Percentiles rank a stretch among this genome's conserved stretches.
These are phyloP conservation scores for Acacia confusa DNA, from an alignment of 306 rosid species.

Conservation along the genomic window DNA sequence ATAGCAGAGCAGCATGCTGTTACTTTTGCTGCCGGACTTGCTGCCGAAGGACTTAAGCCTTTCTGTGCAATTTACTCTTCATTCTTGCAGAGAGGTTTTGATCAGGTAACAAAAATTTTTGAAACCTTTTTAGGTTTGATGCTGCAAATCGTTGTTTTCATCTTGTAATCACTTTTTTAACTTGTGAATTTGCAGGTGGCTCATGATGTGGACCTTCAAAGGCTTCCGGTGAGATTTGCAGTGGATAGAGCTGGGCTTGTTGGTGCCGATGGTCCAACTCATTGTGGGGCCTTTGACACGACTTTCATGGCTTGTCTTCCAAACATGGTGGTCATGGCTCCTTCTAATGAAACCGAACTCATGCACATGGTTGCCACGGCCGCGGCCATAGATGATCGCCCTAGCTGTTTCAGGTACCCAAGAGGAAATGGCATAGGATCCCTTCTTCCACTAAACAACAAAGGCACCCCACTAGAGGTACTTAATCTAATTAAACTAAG, in stretches of 20 bases:
- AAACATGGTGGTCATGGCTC: conserved; percentile 61
- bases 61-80: conserved; percentile 60
- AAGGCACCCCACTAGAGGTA: conserved; percentile 48
- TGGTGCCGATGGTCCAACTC: conserved; percentile 62
- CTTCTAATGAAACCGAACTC: conserved; percentile 49
- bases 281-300: conserved; percentile 57
- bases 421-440: conserved; percentile 53
- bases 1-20: conserved; percentile 63
- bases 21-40: conserved; percentile 57
- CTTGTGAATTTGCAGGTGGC: conserved; percentile 20
- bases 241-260: conserved; percentile 57
- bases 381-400: conserved; percentile 47
- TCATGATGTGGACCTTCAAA: conserved; percentile 62
- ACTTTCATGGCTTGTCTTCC: conserved; percentile 60
- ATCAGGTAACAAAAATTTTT: conserved; percentile 21
- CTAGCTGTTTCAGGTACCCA: conserved; percentile 56
- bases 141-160: neutral
- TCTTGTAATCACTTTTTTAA: neutral
- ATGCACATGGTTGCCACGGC: conserved; percentile 64
- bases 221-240: conserved; percentile 53
- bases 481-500: no score
- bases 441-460: conserved; percentile 48
- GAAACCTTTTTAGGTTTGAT: neutral
- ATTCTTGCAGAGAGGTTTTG: conserved; percentile 55
- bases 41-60: conserved; percentile 56